Conservation (phyloP, 176 grass and related monocot species). For the Eleusine indica region DNA sequence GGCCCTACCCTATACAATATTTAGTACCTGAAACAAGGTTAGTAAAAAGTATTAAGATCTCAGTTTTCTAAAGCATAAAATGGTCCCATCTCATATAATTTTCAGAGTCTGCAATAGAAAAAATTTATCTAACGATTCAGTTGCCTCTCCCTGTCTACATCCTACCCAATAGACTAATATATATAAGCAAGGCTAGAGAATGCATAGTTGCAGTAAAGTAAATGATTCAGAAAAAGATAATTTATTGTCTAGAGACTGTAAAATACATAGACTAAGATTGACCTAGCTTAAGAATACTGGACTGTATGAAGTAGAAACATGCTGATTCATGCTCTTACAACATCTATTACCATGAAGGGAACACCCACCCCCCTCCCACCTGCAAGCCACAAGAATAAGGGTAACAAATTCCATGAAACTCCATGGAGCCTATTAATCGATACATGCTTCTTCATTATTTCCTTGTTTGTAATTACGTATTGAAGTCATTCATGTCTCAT, state of each 20-base stretch:
- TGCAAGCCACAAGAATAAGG: not conserved
- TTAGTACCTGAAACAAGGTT: slow-evolving; percentile 9
- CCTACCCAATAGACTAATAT: not conserved
- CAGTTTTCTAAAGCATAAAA: slow-evolving; percentile 9
- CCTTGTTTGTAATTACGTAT: not conserved
- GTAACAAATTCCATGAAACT: not conserved
- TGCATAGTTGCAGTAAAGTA: not conserved
- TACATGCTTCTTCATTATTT: slow-evolving; percentile 17
- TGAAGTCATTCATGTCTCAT: not conserved
- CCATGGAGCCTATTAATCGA: not conserved
- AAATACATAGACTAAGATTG: not conserved
- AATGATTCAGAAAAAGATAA: not conserved
- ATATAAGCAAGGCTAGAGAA: not conserved
- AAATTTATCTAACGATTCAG: not conserved
- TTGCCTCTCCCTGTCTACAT: not conserved
- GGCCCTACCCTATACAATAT: not conserved
- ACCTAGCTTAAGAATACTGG: slow-evolving; percentile 2
- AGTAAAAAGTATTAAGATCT: not conserved
- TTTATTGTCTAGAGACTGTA: not conserved
- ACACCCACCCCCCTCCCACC: not conserved
- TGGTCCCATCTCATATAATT: not conserved
- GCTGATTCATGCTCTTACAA: not conserved
- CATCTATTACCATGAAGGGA: not conserved
- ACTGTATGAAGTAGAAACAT: slow-evolving; percentile 2
- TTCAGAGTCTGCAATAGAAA: not conserved